A percentile compares a stretch with the other conserved stretches of the same genome.
phyloP scores from a whole-genome alignment of 2,329 filamentous ascomycete genomes.

The Davidsoniella australis region DNA sequence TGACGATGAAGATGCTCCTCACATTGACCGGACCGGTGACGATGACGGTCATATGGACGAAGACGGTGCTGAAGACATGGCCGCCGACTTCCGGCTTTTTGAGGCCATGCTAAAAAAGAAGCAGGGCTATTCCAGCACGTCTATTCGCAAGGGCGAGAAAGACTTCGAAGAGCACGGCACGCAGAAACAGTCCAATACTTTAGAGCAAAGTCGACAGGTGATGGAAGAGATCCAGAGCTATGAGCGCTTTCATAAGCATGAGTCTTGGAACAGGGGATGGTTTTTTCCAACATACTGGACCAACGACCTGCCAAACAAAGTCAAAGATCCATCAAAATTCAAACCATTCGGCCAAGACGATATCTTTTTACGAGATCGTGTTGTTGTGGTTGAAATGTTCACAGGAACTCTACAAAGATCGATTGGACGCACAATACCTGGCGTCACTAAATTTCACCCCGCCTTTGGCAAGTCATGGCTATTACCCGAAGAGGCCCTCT shows the following conservation, averaged over 20 bases:
- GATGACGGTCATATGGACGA: constrained; percentile 25
- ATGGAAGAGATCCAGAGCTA: constrained; percentile 78
- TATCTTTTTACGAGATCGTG: constrained; percentile 26
- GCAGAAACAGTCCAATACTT: constrained; percentile 55
- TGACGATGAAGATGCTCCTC: constrained; percentile 28
- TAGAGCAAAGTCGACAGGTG: constrained; percentile 66
- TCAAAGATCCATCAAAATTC: constrained; percentile 7
- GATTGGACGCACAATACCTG: constrained; percentile 50
- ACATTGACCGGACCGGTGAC: constrained; percentile 12
- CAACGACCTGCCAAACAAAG: constrained; percentile 14
- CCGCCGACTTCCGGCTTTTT: constrained; percentile 72
- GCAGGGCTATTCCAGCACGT: constrained; percentile 34
- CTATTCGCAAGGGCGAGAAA: constrained; percentile 86
- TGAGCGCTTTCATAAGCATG: constrained; percentile 55
- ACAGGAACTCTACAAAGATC: constrained; percentile 56
- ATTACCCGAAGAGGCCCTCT: constrained; percentile 80
- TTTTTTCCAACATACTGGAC: constrained; percentile 51
- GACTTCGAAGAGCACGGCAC: constrained; percentile 94
- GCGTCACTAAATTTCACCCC: constrained; percentile 32
- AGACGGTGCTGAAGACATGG: constrained; percentile 56
- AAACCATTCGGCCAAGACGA: constrained; percentile 10
- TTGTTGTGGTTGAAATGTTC: constrained; percentile 55
- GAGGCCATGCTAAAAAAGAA: constrained; percentile 36
- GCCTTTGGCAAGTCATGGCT: constrained; percentile 58
- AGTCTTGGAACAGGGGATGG: constrained; percentile 49